Conservation (phyloP, 1,284 basidiomycete species). For the Papiliotrema nemorosa region DNA sequence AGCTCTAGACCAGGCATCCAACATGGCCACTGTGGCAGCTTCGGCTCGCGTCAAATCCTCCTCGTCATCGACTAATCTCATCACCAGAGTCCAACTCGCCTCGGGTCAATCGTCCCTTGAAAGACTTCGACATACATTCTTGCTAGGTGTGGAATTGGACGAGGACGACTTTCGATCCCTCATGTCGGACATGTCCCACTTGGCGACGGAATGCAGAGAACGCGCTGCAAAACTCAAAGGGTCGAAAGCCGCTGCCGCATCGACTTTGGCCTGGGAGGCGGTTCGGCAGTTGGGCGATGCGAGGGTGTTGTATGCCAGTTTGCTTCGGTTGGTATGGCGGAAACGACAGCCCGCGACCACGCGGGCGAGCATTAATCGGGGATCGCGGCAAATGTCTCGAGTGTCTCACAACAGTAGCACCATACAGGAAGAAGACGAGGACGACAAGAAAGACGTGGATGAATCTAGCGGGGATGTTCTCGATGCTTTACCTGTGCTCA, state of each 20-base stretch:
- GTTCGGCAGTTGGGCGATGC: slow-evolving; percentile 41
- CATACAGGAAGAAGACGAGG: slow-evolving; percentile 19
- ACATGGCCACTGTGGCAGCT: slow-evolving; percentile 42
- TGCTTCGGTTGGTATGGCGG: slow-evolving; percentile 40
- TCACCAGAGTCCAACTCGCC: slow-evolving; percentile 43
- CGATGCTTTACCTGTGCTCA: not conserved
- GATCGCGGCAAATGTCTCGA: slow-evolving; percentile 7
- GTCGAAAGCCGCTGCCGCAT: slow-evolving; percentile 28
- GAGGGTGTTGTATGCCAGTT: slow-evolving; percentile 37
- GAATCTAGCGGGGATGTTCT: slow-evolving; percentile 10
- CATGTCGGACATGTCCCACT: slow-evolving; percentile 36
- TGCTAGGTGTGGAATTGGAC: slow-evolving; percentile 35
- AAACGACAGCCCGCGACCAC: slow-evolving; percentile 24
- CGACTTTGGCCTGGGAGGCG: slow-evolving; percentile 38
- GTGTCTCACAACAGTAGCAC: slow-evolving; percentile 2
- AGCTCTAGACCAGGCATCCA: slow-evolving; percentile 46
- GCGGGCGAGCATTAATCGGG: not conserved
- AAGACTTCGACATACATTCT: slow-evolving; percentile 38
- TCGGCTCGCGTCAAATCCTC: slow-evolving; percentile 25
- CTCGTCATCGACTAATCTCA: slow-evolving; percentile 32
- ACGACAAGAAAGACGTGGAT: slow-evolving; percentile 6
- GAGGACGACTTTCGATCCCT: slow-evolving; percentile 43
- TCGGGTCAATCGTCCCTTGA: slow-evolving; percentile 36
- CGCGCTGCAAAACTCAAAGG: slow-evolving; percentile 40
- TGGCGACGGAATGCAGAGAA: slow-evolving; percentile 39